Conservation (phyloP, 805 yeast species). For the Ogataea saltuana region DNA sequence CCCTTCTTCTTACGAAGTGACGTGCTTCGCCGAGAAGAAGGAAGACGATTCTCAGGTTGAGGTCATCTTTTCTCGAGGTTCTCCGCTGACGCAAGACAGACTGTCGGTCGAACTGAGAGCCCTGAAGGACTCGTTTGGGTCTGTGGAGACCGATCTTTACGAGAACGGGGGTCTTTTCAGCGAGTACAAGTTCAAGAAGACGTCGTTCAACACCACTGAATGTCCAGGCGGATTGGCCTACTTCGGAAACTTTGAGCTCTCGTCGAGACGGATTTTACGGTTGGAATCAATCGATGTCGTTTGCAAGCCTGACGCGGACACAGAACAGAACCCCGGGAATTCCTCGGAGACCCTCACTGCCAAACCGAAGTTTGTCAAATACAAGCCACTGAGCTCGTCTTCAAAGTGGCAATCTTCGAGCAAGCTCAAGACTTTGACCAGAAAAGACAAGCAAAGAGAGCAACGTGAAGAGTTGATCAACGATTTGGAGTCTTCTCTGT, state of each 20-base stretch:
- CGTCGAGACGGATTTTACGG: constrained; percentile 43
- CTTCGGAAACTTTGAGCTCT: constrained; percentile 25
- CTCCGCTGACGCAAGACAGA: constrained; percentile 36
- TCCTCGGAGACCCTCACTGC: constrained; percentile 20
- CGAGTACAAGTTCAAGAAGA: constrained; percentile 12
- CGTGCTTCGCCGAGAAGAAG: constrained; percentile 19
- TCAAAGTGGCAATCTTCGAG: constrained; percentile 46
- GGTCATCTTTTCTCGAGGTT: constrained; percentile 49
- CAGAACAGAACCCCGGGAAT: constrained; percentile 15
- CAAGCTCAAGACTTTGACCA: constrained; percentile 54
- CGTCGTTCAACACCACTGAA: constrained; percentile 30
- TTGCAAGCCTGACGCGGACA: constrained; percentile 22
- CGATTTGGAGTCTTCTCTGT: constrained; percentile 69
- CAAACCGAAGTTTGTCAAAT: constrained; percentile 39
- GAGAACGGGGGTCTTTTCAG: constrained; percentile 31
- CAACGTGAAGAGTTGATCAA: constrained; percentile 62
- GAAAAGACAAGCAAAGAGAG: constrained; percentile 54
- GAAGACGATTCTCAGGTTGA: constrained; percentile 30
- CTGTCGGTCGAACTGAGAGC: constrained; percentile 41
- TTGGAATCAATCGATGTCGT: constrained; percentile 44
- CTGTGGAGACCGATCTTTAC: constrained; percentile 37
- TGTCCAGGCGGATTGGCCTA: constrained; percentile 43
- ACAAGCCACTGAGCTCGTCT: constrained; percentile 50
- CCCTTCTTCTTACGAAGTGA: constrained; percentile 47
- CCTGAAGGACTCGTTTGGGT: constrained; percentile 30